Evolutionary conservation across 176 grass and related monocot species (phyloP).

Genomic region (Tuctoria greenei): DNA sequence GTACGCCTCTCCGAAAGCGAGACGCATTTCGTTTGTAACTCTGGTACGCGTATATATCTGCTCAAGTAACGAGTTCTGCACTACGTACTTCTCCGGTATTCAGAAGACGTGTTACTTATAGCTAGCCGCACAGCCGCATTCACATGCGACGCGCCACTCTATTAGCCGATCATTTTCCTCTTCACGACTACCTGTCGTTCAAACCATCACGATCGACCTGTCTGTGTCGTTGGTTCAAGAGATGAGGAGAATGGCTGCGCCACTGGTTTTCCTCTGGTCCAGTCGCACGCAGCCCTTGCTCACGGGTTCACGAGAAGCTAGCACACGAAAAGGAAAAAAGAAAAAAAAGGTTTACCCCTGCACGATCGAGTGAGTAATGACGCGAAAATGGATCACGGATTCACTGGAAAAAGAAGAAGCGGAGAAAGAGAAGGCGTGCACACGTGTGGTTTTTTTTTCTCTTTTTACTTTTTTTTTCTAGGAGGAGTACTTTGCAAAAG

Average conservation of each 20-base stretch:
- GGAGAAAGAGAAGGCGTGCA: too few species aligned
- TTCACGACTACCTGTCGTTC: too few species aligned
- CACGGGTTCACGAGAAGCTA: constrained; percentile 16
- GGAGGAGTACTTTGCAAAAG: constrained; percentile 16
- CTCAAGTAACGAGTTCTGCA: background rate
- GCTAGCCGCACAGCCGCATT: too few species aligned
- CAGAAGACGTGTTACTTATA: too few species aligned
- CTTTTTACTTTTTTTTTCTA: too few species aligned
- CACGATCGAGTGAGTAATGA: too few species aligned
- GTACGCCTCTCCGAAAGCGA: background rate
- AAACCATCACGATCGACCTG: too few species aligned
- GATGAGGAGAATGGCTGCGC: background rate
- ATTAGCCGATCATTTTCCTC: background rate
- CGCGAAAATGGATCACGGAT: background rate
- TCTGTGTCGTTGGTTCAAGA: too few species aligned
- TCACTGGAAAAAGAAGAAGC: too few species aligned
- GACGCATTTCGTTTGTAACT: background rate
- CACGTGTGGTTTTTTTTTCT: too few species aligned
- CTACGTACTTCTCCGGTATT: background rate
- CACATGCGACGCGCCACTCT: background rate
- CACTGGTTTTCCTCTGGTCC: background rate
- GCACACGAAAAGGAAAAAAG: background rate
- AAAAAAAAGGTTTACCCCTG: too few species aligned
- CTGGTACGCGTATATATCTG: background rate
- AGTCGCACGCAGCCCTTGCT: background rate